Conservation (phyloP, 768 basidiomycete species). For the Lactifluus subvellereus region DNA sequence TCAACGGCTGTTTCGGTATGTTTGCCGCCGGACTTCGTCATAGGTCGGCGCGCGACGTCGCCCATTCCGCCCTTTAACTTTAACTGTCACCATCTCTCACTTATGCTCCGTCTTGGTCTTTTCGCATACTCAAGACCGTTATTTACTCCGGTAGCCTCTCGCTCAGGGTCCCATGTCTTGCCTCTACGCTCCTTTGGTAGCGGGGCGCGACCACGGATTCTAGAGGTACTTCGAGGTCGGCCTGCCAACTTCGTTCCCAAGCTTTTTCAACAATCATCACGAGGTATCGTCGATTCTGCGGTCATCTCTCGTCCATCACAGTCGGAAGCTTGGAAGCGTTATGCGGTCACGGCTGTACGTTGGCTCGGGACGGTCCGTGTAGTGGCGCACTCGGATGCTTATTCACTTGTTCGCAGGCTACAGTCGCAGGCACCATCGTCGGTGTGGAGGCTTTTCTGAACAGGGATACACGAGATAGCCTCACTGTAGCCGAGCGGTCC, state of each 20-base stretch:
- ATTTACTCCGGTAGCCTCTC: constrained; percentile 22
- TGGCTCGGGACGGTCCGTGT: neutral
- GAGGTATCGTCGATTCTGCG: constrained; percentile 48
- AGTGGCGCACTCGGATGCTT: neutral
- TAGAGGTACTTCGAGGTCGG: constrained; percentile 31
- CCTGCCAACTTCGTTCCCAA: constrained; percentile 26
- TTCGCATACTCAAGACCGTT: constrained; percentile 26
- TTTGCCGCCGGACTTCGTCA: constrained; percentile 1
- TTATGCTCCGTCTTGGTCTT: constrained; percentile 30
- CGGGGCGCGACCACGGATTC: constrained; percentile 30
- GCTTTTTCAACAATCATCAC: constrained; percentile 31
- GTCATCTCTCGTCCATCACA: constrained; percentile 35
- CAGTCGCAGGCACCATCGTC: constrained; percentile 66
- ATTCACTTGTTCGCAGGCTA: constrained; percentile 40
- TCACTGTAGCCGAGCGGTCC: constrained; percentile 56
- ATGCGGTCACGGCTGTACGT: constrained; percentile 50
- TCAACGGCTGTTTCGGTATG: neutral
- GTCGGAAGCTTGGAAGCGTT: constrained; percentile 42
- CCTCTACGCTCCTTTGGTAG: constrained; percentile 31
- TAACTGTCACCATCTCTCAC: constrained; percentile 5
- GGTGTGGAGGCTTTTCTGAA: constrained; percentile 63
- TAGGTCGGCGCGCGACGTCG: neutral
- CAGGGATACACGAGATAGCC: constrained; percentile 67
- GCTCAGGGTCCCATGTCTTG: constrained; percentile 23
- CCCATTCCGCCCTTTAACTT: constrained; percentile 2